These are phyloP conservation scores for Nannizziopsis arthrosporioides DNA, from an alignment of 2,329 filamentous ascomycete species.

Conservation along the genomic window DNA sequence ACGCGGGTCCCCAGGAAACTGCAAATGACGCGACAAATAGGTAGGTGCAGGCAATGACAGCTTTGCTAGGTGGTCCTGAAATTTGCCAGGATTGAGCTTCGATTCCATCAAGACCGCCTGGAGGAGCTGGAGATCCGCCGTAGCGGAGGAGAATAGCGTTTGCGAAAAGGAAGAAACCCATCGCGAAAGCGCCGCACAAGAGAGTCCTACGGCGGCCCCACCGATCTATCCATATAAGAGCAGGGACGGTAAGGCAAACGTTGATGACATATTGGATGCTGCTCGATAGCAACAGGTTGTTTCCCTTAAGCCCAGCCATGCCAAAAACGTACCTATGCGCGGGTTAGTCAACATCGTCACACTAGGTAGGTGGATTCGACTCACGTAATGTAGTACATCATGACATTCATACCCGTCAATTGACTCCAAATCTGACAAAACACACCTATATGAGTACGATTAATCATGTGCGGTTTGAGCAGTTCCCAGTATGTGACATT, in stretches of 20 bases:
- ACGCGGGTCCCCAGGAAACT: conserved; percentile 50
- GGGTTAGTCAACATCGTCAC: background rate
- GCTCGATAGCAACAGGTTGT: conserved; percentile 51
- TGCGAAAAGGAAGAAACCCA: conserved; percentile 41
- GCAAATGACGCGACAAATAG: conserved; percentile 61
- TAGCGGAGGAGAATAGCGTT: conserved; percentile 33
- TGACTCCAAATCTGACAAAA: conserved; percentile 68
- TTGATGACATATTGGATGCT: conserved; percentile 70
- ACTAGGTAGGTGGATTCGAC: background rate
- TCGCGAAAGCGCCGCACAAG: conserved; percentile 53
- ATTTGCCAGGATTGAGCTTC: conserved; percentile 31
- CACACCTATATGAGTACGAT: conserved; percentile 58
- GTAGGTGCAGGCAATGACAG: conserved; percentile 58
- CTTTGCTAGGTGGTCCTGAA: conserved; percentile 40
- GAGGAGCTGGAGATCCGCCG: conserved; percentile 32
- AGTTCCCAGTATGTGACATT: conserved; percentile 62
- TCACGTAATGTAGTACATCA: conserved; percentile 57
- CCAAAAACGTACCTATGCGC: conserved; percentile 50
- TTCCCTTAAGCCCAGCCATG: conserved; percentile 55
- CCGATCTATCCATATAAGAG: conserved; percentile 60
- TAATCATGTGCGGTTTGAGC: conserved; percentile 60
- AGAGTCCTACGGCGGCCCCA: conserved; percentile 62
- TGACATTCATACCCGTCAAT: conserved; percentile 64
- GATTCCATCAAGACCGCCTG: conserved; percentile 20
- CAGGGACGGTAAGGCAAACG: conserved; percentile 65